Evolutionary conservation across 805 yeast species (phyloP), one percentile per base, ranked within the genome.

Genomic region (Starmerella asiatica): DNA sequence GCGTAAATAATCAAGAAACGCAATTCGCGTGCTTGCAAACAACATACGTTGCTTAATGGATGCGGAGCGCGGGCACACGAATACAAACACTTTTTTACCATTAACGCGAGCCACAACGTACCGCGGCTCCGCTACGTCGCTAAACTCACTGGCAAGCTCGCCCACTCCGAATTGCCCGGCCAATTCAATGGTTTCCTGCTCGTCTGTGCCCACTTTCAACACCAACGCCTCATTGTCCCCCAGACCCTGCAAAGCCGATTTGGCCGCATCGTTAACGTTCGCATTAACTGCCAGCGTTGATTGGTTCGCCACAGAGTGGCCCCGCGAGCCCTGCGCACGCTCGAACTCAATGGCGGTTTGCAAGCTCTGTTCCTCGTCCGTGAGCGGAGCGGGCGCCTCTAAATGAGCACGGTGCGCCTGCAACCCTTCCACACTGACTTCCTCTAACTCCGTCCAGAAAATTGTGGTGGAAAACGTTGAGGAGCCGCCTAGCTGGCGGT

Each of bases 31-130:
- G 3, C 94, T 72, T 1, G 98, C 97, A 54, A 85, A 84, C 37
- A 85, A 58, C 96, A 88, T 88, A 52, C 97, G 71, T 38, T 85
- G 91, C 58, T 78, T 80, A 30, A 91, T 91, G 59, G 76, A 77
- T 32, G 94, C 78, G 1, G 86, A 85, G 0, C 93, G 75, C 3
- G 98, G 97, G 58, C 95, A 86, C 6, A 88, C 69, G 56, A 83
- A 83, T 24, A 86, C 72, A 57, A 88, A 85, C 26, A 71, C 51
- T 63, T 63, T 36, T 63, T 68, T 49, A 31, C 40, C 48, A 9
- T 39, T 34, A 31, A 50, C 43, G 29, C 40, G 40, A 32, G 37
- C 46, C 21, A 56, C 38, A 23, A 73, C 71, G 56, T 75, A 85
- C 53, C 61, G 82, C 59, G 76, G 84, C 44, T 54, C 67, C 12